These are phyloP conservation scores for Auricularia heimuer DNA, from an alignment of 768 basidiomycete species.

Conservation along the genomic window DNA sequence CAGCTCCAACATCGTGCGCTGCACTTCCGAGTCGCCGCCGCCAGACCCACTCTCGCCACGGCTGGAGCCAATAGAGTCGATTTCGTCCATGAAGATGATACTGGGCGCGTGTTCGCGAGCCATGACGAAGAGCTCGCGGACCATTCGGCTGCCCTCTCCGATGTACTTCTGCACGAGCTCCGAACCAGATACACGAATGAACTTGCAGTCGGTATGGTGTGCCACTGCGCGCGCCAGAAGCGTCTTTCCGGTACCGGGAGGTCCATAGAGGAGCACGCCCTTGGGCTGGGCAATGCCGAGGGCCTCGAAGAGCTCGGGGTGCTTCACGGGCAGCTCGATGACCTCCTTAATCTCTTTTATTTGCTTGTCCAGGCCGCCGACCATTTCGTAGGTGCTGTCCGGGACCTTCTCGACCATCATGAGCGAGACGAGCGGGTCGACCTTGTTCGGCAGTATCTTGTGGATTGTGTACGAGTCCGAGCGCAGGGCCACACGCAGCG, in stretches of 20 bases:
- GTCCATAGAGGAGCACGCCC: slow-evolving; percentile 91
- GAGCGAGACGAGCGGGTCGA: slow-evolving; percentile 93
- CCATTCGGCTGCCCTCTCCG: slow-evolving; percentile 94
- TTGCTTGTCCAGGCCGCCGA: slow-evolving; percentile 95
- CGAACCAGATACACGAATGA: slow-evolving; percentile 89
- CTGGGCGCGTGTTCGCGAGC: slow-evolving; percentile 93
- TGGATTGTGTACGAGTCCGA: slow-evolving; percentile 96
- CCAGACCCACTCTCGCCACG: slow-evolving; percentile 68
- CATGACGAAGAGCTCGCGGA: slow-evolving; percentile 96
- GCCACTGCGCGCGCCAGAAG: slow-evolving; percentile 91
- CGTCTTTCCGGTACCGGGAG: slow-evolving; percentile 95
- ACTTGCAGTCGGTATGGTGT: slow-evolving; percentile 95
- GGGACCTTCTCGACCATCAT: slow-evolving; percentile 99
- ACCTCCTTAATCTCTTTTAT: slow-evolving; percentile 99
- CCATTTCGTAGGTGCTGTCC: slow-evolving; percentile 99
- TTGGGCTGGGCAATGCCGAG: slow-evolving; percentile 96
- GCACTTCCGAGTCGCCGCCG: slow-evolving; percentile 78
- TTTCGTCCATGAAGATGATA: slow-evolving; percentile 99
- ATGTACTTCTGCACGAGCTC: slow-evolving; percentile 98
- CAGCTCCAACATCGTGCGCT: slow-evolving; percentile 84
- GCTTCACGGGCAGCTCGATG: slow-evolving; percentile 94
- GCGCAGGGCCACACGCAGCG: slow-evolving; percentile 87
- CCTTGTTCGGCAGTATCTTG: slow-evolving; percentile 94
- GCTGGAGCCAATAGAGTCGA: slow-evolving; percentile 93
- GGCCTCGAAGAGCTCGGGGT: slow-evolving; percentile 92